phyloP scores from a whole-genome alignment of 2,329 filamentous ascomycete genomes.

The Exophiala oligosperma region DNA sequence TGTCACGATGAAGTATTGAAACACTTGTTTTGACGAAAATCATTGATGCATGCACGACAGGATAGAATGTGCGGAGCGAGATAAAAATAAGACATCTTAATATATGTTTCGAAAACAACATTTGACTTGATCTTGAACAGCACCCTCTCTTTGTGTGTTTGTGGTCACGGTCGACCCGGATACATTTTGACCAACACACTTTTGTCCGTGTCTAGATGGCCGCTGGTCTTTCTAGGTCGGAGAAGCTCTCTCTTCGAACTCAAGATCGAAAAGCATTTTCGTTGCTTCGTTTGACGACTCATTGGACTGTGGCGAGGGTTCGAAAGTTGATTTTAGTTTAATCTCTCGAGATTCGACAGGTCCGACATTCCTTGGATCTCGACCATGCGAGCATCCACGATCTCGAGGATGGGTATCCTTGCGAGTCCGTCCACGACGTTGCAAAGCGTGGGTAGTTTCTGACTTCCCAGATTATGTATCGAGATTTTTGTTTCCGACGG shows the following conservation, averaged over 20 bases:
- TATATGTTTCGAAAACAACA: background rate
- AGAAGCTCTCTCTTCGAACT: no score
- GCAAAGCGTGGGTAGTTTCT: constrained; percentile 60
- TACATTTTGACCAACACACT: no score
- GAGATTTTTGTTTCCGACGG: constrained; percentile 46
- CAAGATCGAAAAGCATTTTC: no score
- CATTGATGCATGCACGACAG: background rate
- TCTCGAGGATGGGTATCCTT: constrained; percentile 57
- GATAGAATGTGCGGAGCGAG: background rate
- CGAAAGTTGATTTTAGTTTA: background rate
- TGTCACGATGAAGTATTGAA: background rate
- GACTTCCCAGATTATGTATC: constrained; percentile 53
- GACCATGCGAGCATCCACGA: constrained; percentile 57
- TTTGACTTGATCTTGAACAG: no score
- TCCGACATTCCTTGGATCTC: constrained; percentile 52
- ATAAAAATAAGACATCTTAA: background rate
- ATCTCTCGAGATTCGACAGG: background rate
- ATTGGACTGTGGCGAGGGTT: no score
- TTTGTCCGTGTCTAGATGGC: no score
- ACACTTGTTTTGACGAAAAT: background rate
- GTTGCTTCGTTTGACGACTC: no score
- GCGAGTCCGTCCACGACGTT: constrained; percentile 55
- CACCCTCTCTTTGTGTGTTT: no score
- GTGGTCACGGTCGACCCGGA: no score
- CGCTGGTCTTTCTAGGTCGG: no score